These are phyloP conservation scores for Closterium sp. DNA, from an alignment of 139 green algal genomes.

Conservation along the genomic window DNA sequence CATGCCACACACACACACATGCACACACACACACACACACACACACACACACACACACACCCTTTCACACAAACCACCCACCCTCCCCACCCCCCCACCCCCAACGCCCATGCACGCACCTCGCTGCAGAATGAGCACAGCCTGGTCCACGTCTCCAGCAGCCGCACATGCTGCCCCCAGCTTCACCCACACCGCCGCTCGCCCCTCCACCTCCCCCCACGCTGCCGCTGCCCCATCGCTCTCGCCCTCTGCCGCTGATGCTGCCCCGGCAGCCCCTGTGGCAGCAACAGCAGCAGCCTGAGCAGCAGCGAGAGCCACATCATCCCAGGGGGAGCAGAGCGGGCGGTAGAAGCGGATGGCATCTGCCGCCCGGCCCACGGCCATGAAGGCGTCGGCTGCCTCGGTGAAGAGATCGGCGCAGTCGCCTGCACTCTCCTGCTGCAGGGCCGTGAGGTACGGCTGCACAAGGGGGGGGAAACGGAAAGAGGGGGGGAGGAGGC, in stretches of 20 bases:
- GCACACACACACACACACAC: too few species aligned
- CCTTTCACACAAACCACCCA: too few species aligned
- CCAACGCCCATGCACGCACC: not conserved
- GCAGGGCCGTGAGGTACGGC: not conserved
- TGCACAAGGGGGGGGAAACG: not conserved
- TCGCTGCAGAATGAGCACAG: not conserved
- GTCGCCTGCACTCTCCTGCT: conserved; percentile 36
- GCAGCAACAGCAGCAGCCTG: not conserved
- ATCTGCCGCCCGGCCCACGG: conserved; percentile 25
- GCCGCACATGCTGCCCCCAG: not conserved
- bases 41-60: too few species aligned
- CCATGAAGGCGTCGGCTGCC: conserved; percentile 58
- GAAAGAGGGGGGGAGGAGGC: not conserved
- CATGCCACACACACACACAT: too few species aligned
- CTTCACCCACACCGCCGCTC: not conserved
- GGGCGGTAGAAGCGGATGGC: not conserved
- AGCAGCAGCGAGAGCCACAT: not conserved
- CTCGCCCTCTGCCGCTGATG: not conserved
- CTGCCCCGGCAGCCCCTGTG: not conserved
- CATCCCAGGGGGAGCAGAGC: not conserved
- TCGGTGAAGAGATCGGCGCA: conserved; percentile 70
- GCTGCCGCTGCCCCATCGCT: too few species aligned
- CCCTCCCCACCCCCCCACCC: too few species aligned
- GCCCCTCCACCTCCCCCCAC: not conserved
- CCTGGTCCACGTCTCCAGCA: not conserved